Evolutionary conservation across 345 rosid genomes (phyloP), one percentile per base, ranked within the genome.

Genomic region (Cardamine chenopodiifolia): DNA sequence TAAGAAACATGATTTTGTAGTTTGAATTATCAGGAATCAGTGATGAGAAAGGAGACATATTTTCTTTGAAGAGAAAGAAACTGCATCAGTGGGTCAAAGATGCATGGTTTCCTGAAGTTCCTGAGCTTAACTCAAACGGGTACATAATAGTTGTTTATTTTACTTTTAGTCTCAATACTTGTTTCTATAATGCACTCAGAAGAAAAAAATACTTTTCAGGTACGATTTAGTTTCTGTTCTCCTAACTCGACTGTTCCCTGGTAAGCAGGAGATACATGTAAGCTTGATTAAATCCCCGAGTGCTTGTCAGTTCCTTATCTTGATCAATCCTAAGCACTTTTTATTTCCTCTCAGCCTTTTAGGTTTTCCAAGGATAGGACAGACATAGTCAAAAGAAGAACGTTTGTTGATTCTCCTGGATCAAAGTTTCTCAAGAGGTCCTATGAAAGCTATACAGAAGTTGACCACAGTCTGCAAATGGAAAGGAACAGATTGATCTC

Each of bases 21-120:
- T 69, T 62, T 64, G 63, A 68, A 58, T 78, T 64, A 58, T 52
- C 86, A 82, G 92, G 82, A 66, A 69, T 70, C 82, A 74, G 25
- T 53, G 62, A 75, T 69, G 75, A 71, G 57, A 72, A 55, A 48
- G 79, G 29, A 14, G 86, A 81, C 28, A 32, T 85, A 25, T 93
- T 90, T 68, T 78, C 81, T 40, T 62, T 50, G 63, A 89, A 83
- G 86, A 86, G 90, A 74, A 75, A 80, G 67, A 86, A 73, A 65
- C 85, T 93, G 62, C 79, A 19, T 42, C 86, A 80, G 48, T 83
- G 83, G 90, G 85, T 85, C 72, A 76, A 69, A 35, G 78, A 80
- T 42, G 76, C 82, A 32, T 81, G 87, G 63, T 76, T 72, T 79
- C 78, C 90, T 78, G 87, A 81, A 79, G 44, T 78, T 20, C 70